These are phyloP conservation scores for Wickerhamiella galacta DNA, from an alignment of 805 yeast species.

Conservation along the genomic window DNA sequence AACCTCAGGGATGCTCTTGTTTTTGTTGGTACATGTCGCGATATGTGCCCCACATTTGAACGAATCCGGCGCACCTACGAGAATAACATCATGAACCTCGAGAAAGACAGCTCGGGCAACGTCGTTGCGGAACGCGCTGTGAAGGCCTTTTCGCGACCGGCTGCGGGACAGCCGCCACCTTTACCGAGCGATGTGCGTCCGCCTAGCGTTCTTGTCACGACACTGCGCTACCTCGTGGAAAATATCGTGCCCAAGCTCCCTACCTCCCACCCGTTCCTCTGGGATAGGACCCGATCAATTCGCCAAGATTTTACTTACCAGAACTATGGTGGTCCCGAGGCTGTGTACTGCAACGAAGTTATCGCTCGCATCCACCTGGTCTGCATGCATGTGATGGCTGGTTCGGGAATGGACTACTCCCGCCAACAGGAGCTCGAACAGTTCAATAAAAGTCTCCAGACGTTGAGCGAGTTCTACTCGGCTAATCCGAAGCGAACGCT, in stretches of 20 bases:
- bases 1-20: conserved; percentile 74
- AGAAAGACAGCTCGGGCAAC: conserved; percentile 46
- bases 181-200: conserved; percentile 95
- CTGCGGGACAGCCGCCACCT: conserved; percentile 97
- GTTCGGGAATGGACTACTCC: conserved; percentile 49
- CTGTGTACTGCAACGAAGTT: conserved; percentile 79
- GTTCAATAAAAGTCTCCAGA: conserved; percentile 76
- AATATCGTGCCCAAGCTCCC: conserved; percentile 53
- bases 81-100: conserved; percentile 67
- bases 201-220: conserved; percentile 50
- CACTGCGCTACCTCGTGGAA: conserved; percentile 57
- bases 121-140: conserved; percentile 50
- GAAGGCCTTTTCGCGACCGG: conserved; percentile 90
- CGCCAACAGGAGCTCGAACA: conserved; percentile 94
- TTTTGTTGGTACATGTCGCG: conserved; percentile 75
- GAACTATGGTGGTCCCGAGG: conserved; percentile 84
- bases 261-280: conserved; percentile 71
- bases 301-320: conserved; percentile 95
- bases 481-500: conserved; percentile 50
- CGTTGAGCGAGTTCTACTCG: conserved; percentile 64
- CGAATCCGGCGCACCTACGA: conserved; percentile 75
- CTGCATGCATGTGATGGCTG: conserved; percentile 75
- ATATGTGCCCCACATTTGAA: conserved; percentile 93
- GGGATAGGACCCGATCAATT: conserved; percentile 95
- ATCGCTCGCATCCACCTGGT: conserved; percentile 79